Conservation (phyloP, 2,329 filamentous ascomycete genomes). For the Curvularia eragrostidis region DNA sequence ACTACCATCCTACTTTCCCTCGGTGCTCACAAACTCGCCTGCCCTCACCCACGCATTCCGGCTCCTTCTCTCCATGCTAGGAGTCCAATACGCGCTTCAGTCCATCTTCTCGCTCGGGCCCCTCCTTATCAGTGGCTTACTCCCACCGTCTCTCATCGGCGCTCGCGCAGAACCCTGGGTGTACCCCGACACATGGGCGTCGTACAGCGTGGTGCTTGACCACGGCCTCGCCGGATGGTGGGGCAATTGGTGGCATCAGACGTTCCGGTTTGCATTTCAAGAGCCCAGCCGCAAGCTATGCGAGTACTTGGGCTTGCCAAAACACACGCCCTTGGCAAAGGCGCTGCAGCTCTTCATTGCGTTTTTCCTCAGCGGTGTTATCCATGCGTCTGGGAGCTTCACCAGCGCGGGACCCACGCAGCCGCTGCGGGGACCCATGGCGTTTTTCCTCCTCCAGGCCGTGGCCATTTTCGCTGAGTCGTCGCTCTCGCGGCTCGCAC, state of each 20-base stretch:
- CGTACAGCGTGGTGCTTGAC: constrained; percentile 63
- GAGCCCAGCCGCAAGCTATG: constrained; percentile 63
- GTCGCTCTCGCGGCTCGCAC: constrained; percentile 32
- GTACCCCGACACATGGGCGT: constrained; percentile 66
- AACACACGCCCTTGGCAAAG: constrained; percentile 47
- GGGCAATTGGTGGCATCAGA: constrained; percentile 90
- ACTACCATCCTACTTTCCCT: constrained; percentile 56
- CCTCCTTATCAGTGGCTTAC: constrained; percentile 64
- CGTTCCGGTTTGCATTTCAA: constrained; percentile 76
- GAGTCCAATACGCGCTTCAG: constrained; percentile 66
- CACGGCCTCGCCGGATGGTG: constrained; percentile 81
- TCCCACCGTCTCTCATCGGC: constrained; percentile 66
- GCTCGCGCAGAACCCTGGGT: constrained; percentile 66
- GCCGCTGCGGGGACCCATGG: constrained; percentile 60
- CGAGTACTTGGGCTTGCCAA: constrained; percentile 35
- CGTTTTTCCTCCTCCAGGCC: constrained; percentile 77
- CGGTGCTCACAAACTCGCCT: constrained; percentile 49
- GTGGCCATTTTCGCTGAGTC: constrained; percentile 69
- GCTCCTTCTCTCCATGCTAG: constrained; percentile 61
- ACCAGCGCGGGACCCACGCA: constrained; percentile 63
- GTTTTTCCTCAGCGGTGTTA: constrained; percentile 69
- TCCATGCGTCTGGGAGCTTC: constrained; percentile 75
- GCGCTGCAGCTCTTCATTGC: constrained; percentile 58
- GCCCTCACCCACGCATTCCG: constrained; percentile 63
- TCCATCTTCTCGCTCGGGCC: constrained; percentile 67